A percentile compares a stretch with the other conserved stretches of the same genome.
These are phyloP conservation scores for Alternaria atra DNA, from an alignment of 2,329 filamentous ascomycete genomes.

Conservation along the genomic window DNA sequence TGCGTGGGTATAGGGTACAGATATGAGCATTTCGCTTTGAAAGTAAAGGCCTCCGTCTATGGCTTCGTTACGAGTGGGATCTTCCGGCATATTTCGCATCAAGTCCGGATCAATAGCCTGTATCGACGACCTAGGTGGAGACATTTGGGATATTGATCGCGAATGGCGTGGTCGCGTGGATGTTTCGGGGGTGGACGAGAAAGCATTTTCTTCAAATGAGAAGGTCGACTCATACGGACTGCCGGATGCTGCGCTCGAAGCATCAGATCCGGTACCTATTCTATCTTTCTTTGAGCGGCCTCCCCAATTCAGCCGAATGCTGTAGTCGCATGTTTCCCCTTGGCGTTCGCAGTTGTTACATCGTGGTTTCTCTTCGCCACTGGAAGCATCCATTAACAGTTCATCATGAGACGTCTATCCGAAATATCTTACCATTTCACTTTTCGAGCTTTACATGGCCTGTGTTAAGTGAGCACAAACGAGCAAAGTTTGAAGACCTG, in stretches of 20 bases:
- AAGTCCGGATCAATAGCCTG: constrained; percentile 41
- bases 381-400: constrained; percentile 38
- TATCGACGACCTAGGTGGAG: constrained; percentile 27
- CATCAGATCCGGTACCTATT: constrained; percentile 38
- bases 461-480: constrained; percentile 44
- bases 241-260: constrained; percentile 34
- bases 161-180: constrained; percentile 32
- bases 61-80: constrained; percentile 15
- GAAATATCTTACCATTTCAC: constrained; percentile 70
- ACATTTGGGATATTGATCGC: constrained; percentile 36
- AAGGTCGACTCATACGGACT: constrained; percentile 45
- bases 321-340: constrained; percentile 80
- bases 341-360: constrained; percentile 78
- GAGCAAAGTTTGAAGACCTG: neutral
- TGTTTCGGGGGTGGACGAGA: constrained; percentile 29
- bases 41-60: constrained; percentile 29
- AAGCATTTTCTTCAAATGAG: constrained; percentile 38
- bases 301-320: constrained; percentile 82
- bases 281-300: constrained; percentile 71
- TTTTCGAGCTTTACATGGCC: constrained; percentile 82
- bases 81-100: constrained; percentile 26
- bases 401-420: neutral
- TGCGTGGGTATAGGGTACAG: constrained; percentile 21
- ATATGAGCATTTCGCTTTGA: constrained; percentile 17
- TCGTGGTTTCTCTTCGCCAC: constrained; percentile 76